Percentiles rank a stretch among this genome's conserved stretches.
Evolutionary conservation across 805 yeast genomes (phyloP).

Genomic region (Candida peoriensis): DNA sequence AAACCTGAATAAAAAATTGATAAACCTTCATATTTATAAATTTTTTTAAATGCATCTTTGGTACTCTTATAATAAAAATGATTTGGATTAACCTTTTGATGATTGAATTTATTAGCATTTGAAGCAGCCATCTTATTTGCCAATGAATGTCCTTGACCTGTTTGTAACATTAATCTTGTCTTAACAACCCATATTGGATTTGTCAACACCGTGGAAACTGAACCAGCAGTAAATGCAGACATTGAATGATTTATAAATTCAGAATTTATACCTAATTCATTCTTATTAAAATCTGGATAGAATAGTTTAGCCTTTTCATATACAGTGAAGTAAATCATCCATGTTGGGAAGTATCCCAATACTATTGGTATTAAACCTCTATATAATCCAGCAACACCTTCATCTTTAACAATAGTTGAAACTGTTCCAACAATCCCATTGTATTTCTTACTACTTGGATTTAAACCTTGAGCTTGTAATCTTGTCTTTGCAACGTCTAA

Average conservation of each 20-base stretch:
- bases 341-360: conserved; percentile 91
- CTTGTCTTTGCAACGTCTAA: conserved; percentile 93
- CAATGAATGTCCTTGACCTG: conserved; percentile 29
- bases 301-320: conserved; percentile 72
- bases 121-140: conserved; percentile 11
- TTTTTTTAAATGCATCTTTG: conserved; percentile 73
- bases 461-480: conserved; percentile 80
- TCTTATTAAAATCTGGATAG: conserved; percentile 38
- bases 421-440: conserved; percentile 62
- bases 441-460: conserved; percentile 27
- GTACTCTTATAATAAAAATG: conserved; percentile 62
- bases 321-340: conserved; percentile 93
- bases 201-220: conserved; percentile 74
- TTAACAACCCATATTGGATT: conserved; percentile 98
- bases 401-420: conserved; percentile 61
- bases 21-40: conserved; percentile 76
- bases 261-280: conserved; percentile 15
- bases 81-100: conserved; percentile 11
- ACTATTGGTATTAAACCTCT: conserved; percentile 91
- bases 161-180: conserved; percentile 88
- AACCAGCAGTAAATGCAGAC: conserved; percentile 84
- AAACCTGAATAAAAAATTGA: conserved; percentile 83
- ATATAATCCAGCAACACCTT: conserved; percentile 80
- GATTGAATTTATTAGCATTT: conserved; percentile 7
- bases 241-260: conserved; percentile 36